Percentiles rank a stretch among this genome's conserved stretches.
These are phyloP conservation scores for Monilinia aucupariae DNA, from an alignment of 2,329 filamentous ascomycete species.

Conservation along the genomic window DNA sequence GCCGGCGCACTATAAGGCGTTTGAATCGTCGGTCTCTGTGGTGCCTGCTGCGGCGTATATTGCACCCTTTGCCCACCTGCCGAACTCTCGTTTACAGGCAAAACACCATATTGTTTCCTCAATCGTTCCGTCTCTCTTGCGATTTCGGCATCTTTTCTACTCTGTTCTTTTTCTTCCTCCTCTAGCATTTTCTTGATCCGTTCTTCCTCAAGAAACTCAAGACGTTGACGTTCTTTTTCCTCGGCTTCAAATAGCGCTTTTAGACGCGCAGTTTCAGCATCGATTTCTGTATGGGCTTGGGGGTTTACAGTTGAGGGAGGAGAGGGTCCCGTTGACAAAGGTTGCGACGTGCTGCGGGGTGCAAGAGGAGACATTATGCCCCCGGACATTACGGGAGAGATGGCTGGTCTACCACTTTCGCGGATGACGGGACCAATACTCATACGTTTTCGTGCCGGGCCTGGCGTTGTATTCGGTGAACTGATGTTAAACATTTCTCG, in stretches of 20 bases:
- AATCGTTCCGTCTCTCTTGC: conserved; percentile 81
- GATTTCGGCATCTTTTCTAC: conserved; percentile 52
- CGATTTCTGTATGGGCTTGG: conserved; percentile 45
- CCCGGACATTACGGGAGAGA: conserved; percentile 31
- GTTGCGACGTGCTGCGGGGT: conserved; percentile 17
- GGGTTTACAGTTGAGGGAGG: conserved; percentile 29
- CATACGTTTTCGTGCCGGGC: conserved; percentile 26
- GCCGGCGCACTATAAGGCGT: conserved; percentile 11
- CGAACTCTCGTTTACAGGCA: background rate
- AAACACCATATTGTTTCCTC: conserved; percentile 56
- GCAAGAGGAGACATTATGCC: conserved; percentile 20
- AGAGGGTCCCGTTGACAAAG: conserved; percentile 23
- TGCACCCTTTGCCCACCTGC: background rate
- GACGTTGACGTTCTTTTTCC: conserved; percentile 37
- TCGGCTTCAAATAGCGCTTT: conserved; percentile 15
- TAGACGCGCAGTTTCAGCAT: conserved; percentile 61
- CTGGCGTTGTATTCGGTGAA: conserved; percentile 37
- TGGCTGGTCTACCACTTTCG: conserved; percentile 20
- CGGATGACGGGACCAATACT: conserved; percentile 30
- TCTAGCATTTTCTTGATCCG: conserved; percentile 62
- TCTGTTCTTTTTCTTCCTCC: conserved; percentile 57
- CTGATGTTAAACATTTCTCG: conserved; percentile 74
- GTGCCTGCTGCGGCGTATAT: conserved; percentile 18
- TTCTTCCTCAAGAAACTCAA: conserved; percentile 51
- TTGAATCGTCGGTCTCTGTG: conserved; percentile 21